Evolutionary conservation across 2,329 filamentous ascomycete genomes (phyloP).

Genomic region (Escovopsis sp.): DNA sequence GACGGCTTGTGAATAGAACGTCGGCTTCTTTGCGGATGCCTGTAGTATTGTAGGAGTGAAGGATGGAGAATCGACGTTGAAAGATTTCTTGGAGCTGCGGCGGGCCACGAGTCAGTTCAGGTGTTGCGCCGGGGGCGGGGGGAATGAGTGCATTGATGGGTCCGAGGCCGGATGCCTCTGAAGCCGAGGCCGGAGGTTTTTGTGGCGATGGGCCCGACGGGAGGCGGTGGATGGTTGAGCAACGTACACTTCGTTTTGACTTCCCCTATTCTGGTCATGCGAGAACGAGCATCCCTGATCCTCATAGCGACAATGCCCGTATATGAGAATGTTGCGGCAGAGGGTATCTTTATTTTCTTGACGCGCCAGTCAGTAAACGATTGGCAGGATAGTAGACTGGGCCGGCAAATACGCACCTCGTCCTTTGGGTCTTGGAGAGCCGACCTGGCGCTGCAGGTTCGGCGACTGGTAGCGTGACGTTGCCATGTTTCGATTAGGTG

Average conservation of each 20-base stretch:
- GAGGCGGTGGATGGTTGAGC: background rate
- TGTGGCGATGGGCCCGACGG: background rate
- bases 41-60: slow-evolving; percentile 59
- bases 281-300: slow-evolving; percentile 86
- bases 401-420: slow-evolving; percentile 28
- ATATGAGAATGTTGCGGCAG: slow-evolving; percentile 86
- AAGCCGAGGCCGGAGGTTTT: background rate
- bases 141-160: too few species aligned
- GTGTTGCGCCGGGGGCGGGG: background rate
- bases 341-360: slow-evolving; percentile 75
- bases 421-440: slow-evolving; percentile 41
- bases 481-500: background rate
- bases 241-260: slow-evolving; percentile 28
- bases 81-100: slow-evolving; percentile 49
- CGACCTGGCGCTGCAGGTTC: slow-evolving; percentile 37
- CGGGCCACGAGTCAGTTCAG: slow-evolving; percentile 1
- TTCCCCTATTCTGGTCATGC: slow-evolving; percentile 57
- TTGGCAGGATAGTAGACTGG: background rate
- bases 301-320: slow-evolving; percentile 84
- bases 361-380: background rate
- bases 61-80: slow-evolving; percentile 92
- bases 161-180: background rate
- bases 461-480: slow-evolving; percentile 20
- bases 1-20: slow-evolving; percentile 80
- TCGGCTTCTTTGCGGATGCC: slow-evolving; percentile 46